Base-by-base conservation (phyloP, 73 alveolate species). In the Chromera velia region DNA sequence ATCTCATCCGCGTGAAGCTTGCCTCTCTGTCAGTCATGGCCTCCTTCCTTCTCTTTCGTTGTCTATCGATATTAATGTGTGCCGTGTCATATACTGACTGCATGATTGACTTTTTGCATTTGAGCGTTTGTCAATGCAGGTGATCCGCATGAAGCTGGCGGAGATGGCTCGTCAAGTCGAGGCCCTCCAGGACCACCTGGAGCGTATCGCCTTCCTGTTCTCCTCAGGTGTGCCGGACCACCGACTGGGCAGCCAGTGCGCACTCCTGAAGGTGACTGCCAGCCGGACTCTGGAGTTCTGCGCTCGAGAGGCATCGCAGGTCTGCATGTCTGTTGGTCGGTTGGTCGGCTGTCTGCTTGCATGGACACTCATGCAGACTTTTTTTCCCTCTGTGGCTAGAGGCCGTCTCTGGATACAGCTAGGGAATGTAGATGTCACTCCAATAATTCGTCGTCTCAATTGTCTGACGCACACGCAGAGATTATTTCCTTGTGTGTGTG, bases 281-380 rank as follows among this genome's bases (percentile, higher is more conserved):
- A 13, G n/a, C 65, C 9, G 72, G 72, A 65, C 72, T 6, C 40
- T 65, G 72, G 72, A 65, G 72, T 65, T 28, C 45, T 73, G 81
- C 70, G 81, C 81, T 17, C 70, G 81, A 0, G 81, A 73, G 81
- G 81, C 81, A 4, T 70, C 81, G 9, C 24, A 72, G 69, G n/a
- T n/a, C n/a, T n/a, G n/a, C n/a, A n/a, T n/a, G n/a, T n/a, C n/a
- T n/a, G n/a, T n/a, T n/a, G n/a, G n/a, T n/a, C n/a, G n/a, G n/a
- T n/a, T n/a, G n/a, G n/a, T n/a, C n/a, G n/a, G n/a, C n/a, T n/a
- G n/a, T n/a, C n/a, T n/a, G n/a, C n/a, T n/a, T n/a, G n/a, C n/a
- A n/a, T n/a, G n/a, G n/a, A n/a, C n/a, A n/a, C n/a, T n/a, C n/a
- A n/a, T n/a, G n/a, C n/a, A n/a, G n/a, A n/a, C n/a, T n/a, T n/a